Evolutionary conservation across 2,329 filamentous ascomycete genomes (phyloP), one percentile per base, ranked within the genome.

Genomic region (Davidsoniella australis): DNA sequence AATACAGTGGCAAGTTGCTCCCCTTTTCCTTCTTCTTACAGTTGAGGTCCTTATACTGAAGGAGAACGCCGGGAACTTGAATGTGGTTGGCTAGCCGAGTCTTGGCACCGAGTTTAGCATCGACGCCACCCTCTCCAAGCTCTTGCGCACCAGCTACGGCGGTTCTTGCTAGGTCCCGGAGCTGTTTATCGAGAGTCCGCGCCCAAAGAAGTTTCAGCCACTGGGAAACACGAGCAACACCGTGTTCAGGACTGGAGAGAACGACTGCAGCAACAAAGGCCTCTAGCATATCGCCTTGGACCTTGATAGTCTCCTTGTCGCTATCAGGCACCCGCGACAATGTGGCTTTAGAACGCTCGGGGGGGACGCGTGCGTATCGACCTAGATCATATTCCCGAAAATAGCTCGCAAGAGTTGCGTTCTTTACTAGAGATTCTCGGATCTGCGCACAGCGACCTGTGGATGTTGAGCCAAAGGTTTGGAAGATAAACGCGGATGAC

Each of bases 271-370:
- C 88, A 14, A 94, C 76, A 57, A 93, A 95, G 0, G 89, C 83
- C 62, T 96, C 89, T 57, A 95, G 93, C 16, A 95, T 72, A 60
- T 96, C 89, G 7, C 81, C 88, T 50, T 83, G 70, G 8, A 86
- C 77, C 62, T 95, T 95, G 12, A 68, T 72, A 53, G 74, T 70
- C 40, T 71, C 73, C 60, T 72, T 79, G 59, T 59, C 63, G 50
- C 58, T 71, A 47, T 58, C 63, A 43, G 54, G 58, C 20, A 65
- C 65, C 54, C 71, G 69, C 2, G 56, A 55, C 9, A 33, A 24
- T 17, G 36, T 50, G 10, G 45, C 51, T 10, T 47, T 41, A n/a
- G 40, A 20, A 16, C 51, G 51, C 10, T 54, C 56, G 45, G 61
- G 59, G 1, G 72, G 80, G 2, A 83, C 66, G 24, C 68, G 69